A percentile compares a stretch with the other conserved stretches of the same genome.
These are phyloP conservation scores for Suillus weaverae DNA, from an alignment of 768 basidiomycete species.

Conservation along the genomic window DNA sequence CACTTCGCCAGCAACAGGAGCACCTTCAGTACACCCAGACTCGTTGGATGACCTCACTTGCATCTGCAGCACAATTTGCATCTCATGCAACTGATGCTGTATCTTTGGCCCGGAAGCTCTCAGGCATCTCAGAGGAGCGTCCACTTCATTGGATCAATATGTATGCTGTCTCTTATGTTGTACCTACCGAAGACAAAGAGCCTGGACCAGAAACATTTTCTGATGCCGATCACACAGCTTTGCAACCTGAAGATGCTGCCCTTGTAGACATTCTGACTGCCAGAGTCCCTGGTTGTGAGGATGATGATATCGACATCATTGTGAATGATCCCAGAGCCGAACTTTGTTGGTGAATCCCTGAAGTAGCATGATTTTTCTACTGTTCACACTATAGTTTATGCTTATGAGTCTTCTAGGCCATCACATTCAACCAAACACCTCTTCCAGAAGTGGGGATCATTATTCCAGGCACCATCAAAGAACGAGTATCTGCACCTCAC, in stretches of 20 bases:
- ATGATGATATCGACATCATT: background rate
- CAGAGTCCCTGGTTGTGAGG: background rate
- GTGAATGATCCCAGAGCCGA: background rate
- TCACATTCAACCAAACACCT: background rate
- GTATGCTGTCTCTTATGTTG: background rate
- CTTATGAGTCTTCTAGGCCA: background rate
- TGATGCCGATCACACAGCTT: background rate
- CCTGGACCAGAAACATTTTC: background rate
- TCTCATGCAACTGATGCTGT: background rate
- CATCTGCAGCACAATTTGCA: background rate
- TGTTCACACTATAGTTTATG: background rate
- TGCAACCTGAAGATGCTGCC: background rate
- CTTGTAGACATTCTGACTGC: background rate
- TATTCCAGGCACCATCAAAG: background rate
- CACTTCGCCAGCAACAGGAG: slow-evolving; percentile 2
- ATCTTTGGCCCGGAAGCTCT: background rate
- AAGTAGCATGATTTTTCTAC: background rate
- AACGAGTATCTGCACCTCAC: background rate
- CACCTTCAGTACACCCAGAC: slow-evolving; percentile 16
- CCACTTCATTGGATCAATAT: background rate
- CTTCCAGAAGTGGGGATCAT: background rate
- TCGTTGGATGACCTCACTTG: slow-evolving; percentile 16
- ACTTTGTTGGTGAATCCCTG: background rate
- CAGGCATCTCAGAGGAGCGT: background rate
- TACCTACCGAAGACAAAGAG: background rate